Evolutionary conservation across 805 yeast genomes (phyloP), one percentile per base, ranked within the genome.

Genomic region (Yamadazyma sp.): DNA sequence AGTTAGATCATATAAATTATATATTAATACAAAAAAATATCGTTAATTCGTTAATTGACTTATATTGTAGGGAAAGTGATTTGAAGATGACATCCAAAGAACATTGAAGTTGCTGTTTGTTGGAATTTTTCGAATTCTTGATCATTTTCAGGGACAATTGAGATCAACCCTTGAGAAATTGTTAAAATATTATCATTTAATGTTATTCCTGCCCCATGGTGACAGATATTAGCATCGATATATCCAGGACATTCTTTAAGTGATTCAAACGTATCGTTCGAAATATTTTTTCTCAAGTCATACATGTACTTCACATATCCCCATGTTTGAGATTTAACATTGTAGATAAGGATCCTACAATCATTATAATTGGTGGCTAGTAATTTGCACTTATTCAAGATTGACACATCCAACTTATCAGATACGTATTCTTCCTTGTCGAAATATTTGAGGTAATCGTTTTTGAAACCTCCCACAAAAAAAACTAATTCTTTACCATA

Each of bases 281-380:
- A 48, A 12, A 60, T 43, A 2, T 47, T 48, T 24, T 55, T 53
- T 17, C 52, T 40, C 9, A 58, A 38, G 38, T 65, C 66, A 36
- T 51, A 58, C 42, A 50, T 56, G 45, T 58, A 65, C 30, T 57
- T 52, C 33, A 55, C 43, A 44, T 62, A 66, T 34, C 56, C 53
- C 72, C 72, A 67, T 5, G 62, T 60, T 40, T 64, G 70, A 4
- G 72, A 60, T 30, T 54, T 56, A 28, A 65, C 44, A 43, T 65
- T 65, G 27, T 64, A 55, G 12, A 56, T 61, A 11, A 65, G 53
- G 19, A 66, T 42, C 26, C 72, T 52, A 31, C 58, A 49, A 7
- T 57, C 40, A 26, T 60, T 55, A 24, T 50, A 29, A 42, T 62
- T 62, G 17, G 45, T 42, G 7, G 59, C 40, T 1, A 52, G 43